A percentile compares a stretch with the other conserved stretches of the same genome.
Conservation (phyloP, 225 moss, liverwort and hornwort genomes). For the Bryoerythrophyllum caledonicum region DNA sequence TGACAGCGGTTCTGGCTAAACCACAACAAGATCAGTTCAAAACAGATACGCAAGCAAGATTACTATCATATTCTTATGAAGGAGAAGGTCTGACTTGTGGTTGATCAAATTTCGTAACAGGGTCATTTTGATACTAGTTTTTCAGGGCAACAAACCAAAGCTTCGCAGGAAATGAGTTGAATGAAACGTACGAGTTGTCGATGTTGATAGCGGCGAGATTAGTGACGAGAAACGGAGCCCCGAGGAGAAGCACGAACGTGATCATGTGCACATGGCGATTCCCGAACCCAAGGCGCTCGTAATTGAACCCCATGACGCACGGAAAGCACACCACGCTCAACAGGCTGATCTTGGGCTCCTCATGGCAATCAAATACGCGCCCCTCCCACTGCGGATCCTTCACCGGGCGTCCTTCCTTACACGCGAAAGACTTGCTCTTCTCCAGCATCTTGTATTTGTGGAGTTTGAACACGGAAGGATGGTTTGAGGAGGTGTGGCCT, state of each 20-base stretch:
- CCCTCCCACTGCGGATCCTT: constrained; percentile 78
- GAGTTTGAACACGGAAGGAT: constrained; percentile 45
- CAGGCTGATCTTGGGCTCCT: constrained; percentile 67
- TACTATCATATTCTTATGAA: no score
- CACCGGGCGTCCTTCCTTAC: constrained; percentile 61
- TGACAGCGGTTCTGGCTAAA: neutral
- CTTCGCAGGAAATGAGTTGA: neutral
- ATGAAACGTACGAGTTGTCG: constrained; percentile 36
- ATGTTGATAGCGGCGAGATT: constrained; percentile 83
- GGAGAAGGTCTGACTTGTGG: no score
- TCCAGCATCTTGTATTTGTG: constrained; percentile 70
- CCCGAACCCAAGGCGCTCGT: constrained; percentile 94
- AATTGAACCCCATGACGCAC: constrained; percentile 91
- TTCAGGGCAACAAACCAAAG: neutral
- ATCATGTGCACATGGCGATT: constrained; percentile 83
- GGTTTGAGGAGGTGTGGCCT: constrained; percentile 27
- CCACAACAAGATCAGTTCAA: neutral
- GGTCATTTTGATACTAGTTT: neutral
- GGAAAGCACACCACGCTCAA: constrained; percentile 65
- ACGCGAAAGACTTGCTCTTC: constrained; percentile 71
- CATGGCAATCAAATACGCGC: constrained; percentile 55
- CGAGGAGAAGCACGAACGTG: constrained; percentile 75
- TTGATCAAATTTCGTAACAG: neutral
- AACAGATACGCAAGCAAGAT: neutral
- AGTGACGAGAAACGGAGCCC: constrained; percentile 86